Percentiles rank a stretch among this genome's conserved stretches.
phyloP scores from a whole-genome alignment of 2,329 filamentous ascomycete species.

The Pseudogymnoascus sp. region DNA sequence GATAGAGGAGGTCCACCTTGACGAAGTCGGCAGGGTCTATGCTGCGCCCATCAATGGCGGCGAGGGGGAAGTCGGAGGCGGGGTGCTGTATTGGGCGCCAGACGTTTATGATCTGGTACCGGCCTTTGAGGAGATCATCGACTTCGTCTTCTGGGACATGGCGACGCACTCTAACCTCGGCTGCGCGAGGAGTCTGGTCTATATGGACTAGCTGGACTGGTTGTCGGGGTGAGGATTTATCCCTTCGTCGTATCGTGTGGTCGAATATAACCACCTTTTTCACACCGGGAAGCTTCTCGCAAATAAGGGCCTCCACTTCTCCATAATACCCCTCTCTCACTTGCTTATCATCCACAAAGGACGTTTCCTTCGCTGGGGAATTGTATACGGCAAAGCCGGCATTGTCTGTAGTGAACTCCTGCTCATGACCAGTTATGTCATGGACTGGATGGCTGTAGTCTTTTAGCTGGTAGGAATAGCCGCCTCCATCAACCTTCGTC shows the following conservation, averaged over 20 bases:
- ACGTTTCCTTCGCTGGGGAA: conserved; percentile 46
- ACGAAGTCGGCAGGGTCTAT: conserved; percentile 59
- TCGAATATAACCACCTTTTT: conserved; percentile 68
- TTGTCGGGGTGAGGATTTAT: conserved; percentile 47
- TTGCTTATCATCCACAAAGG: conserved; percentile 61
- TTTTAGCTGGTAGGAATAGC: conserved; percentile 44
- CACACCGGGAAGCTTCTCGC: conserved; percentile 57
- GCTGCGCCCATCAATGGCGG: conserved; percentile 47
- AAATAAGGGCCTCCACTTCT: conserved; percentile 64
- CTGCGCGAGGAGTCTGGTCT: conserved; percentile 65
- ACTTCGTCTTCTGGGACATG: conserved; percentile 62
- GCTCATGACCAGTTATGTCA: conserved; percentile 65
- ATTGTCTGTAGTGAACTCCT: conserved; percentile 56
- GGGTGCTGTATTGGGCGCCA: conserved; percentile 57
- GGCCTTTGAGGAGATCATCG: conserved; percentile 51
- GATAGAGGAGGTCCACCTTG: conserved; percentile 67
- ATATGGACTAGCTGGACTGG: conserved; percentile 71
- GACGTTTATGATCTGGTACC: conserved; percentile 78
- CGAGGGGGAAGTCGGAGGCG: conserved; percentile 46
- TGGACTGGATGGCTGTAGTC: conserved; percentile 45
- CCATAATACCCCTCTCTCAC: conserved; percentile 71
- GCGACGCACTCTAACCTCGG: conserved; percentile 56
- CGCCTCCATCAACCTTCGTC: conserved; percentile 57
- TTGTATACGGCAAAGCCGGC: conserved; percentile 65
- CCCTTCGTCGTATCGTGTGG: conserved; percentile 68